Evolutionary conservation across 129 eudicot species (phyloP), one percentile per base, ranked within the genome.

Genomic region (Gnaphalium uliginosum): DNA sequence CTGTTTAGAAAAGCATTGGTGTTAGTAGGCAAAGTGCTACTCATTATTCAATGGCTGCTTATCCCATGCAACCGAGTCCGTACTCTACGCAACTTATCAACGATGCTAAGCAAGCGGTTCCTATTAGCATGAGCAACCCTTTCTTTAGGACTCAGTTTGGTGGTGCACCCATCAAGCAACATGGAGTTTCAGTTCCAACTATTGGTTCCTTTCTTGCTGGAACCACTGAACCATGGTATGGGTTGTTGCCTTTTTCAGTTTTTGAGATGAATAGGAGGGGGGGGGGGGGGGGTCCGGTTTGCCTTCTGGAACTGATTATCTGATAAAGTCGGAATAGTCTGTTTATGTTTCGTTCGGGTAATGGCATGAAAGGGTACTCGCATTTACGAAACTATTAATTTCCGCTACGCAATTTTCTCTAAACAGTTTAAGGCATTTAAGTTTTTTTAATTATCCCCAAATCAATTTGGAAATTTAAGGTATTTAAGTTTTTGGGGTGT

Each of bases 151-250:
- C 84, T 63, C 90, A 86, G 26, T 84, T 86, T 71, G 56, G 75
- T 72, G 83, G 81, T 84, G 80, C 89, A 30, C 78, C 79, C 64
- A 33, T 73, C 26, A 90, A 84, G 82, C 88, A 87, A 50, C 91
- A 80, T 23, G 95, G 85, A 18, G 66, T 76, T 72, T 85, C 86
- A 41, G 64, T 80, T 79, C 87, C 91, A 33, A 69, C 88, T 70
- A 15, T 54, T 10, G 83, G 87, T 53, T 74, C 89, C 48, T 59
- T 87, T 67, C 79, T 80, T 75, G 87, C 84, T 75, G 89, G 91
- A 68, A 71, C 88, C 78, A 91, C 89, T 15, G 92, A 88, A 50
- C 87, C 87, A 76, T 77, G 90, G 97, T 88, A 79, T 21, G 60
- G 15, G 19, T 57, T 67, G 74, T 33, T 76, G n/a, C 56, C 54